These are phyloP conservation scores for Aureobasidium leucospermi DNA, from an alignment of 2,329 filamentous ascomycete species.

Conservation along the genomic window DNA sequence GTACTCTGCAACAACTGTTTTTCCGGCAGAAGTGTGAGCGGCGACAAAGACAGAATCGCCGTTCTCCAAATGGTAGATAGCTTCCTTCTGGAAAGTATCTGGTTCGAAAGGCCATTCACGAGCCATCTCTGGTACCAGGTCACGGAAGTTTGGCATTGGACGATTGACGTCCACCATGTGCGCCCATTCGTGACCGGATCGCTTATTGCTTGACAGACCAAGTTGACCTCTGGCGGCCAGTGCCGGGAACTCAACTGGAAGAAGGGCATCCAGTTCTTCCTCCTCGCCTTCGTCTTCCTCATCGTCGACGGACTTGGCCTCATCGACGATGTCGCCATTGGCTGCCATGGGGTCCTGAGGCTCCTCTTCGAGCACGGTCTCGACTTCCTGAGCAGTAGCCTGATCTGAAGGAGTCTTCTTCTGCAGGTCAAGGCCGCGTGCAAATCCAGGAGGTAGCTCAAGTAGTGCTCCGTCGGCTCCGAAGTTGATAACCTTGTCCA, in stretches of 20 bases:
- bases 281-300: conserved; percentile 37
- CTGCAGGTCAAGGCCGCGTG: conserved; percentile 67
- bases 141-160: conserved; percentile 87
- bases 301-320: conserved; percentile 26
- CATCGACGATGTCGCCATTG: conserved; percentile 36
- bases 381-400: conserved; percentile 55
- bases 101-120: conserved; percentile 94
- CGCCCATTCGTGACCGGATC: conserved; percentile 82
- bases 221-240: conserved; percentile 77
- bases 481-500: conserved; percentile 84
- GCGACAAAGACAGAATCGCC: conserved; percentile 97
- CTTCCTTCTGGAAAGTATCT: conserved; percentile 97
- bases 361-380: conserved; percentile 52
- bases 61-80: conserved; percentile 92
- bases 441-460: conserved; percentile 73
- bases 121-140: conserved; percentile 93
- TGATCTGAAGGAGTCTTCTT: conserved; percentile 52
- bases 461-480: conserved; percentile 69
- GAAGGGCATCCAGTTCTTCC: conserved; percentile 70
- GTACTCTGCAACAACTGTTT: conserved; percentile 97
- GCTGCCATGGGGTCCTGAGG: conserved; percentile 23
- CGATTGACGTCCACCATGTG: conserved; percentile 96
- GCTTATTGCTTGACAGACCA: conserved; percentile 62
- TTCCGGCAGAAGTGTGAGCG: conserved; percentile 93
- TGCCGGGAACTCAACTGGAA: conserved; percentile 90